Evolutionary conservation across 2,329 filamentous ascomycete genomes (phyloP).

Genomic region (Trichoderma simmonsii): DNA sequence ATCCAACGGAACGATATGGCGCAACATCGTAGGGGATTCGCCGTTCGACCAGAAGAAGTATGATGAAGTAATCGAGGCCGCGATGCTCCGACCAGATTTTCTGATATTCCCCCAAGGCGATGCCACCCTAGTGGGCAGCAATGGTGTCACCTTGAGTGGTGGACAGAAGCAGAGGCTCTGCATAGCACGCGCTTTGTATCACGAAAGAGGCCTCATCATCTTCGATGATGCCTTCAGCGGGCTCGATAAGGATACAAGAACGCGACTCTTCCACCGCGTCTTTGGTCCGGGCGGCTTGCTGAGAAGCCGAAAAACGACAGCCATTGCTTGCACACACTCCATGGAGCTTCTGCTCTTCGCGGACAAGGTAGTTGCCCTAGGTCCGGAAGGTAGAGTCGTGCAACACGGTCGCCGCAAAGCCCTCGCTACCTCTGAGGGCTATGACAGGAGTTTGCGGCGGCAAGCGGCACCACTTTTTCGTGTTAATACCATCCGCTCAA

Average conservation of each 20-base stretch:
- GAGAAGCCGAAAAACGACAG: background rate
- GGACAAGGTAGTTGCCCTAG: background rate
- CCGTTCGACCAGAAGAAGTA: background rate
- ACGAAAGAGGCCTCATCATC: slow-evolving; percentile 31
- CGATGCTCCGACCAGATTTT: slow-evolving; percentile 25
- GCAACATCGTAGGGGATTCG: background rate
- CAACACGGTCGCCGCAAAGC: background rate
- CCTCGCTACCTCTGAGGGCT: too few relatives aligned
- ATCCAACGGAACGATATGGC: background rate
- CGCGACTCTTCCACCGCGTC: background rate
- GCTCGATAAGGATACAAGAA: background rate
- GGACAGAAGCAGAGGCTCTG: slow-evolving; percentile 37
- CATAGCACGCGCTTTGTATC: slow-evolving; percentile 43
- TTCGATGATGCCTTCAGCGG: slow-evolving; percentile 18
- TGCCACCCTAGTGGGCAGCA: slow-evolving; percentile 33
- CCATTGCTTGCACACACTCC: background rate
- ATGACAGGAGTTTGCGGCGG: too few relatives aligned
- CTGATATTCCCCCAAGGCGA: slow-evolving; percentile 28
- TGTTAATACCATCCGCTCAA: too few relatives aligned
- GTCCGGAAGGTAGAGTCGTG: background rate
- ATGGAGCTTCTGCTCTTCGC: background rate
- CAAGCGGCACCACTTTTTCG: too few relatives aligned
- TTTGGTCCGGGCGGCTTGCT: background rate
- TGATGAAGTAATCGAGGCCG: background rate
- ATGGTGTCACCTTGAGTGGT: slow-evolving; percentile 37